Evolutionary conservation across 352 stramenopile species (phyloP).

Genomic region (Phytophthora pistaciae): DNA sequence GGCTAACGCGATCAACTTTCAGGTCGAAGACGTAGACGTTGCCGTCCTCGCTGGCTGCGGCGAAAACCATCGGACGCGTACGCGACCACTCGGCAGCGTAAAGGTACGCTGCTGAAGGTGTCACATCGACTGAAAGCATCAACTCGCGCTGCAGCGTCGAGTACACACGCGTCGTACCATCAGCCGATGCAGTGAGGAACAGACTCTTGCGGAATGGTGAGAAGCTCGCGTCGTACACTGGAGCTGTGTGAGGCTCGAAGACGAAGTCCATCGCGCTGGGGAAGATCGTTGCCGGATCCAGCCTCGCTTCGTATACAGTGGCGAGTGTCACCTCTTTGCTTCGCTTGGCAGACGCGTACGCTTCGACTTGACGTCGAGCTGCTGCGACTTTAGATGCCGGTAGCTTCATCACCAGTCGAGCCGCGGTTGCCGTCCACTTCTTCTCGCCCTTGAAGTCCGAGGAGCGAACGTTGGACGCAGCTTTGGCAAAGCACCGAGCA

Average conservation of each 20-base stretch:
- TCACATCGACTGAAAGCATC: constrained; percentile 72
- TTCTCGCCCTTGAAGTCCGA: constrained; percentile 80
- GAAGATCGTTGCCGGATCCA: constrained; percentile 68
- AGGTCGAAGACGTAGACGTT: constrained; percentile 85
- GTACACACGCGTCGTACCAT: constrained; percentile 86
- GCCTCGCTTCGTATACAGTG: constrained; percentile 79
- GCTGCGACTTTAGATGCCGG: constrained; percentile 50
- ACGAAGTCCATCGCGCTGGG: constrained; percentile 79
- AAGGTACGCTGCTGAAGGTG: constrained; percentile 72
- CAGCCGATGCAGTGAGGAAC: constrained; percentile 80
- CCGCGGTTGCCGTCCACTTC: constrained; percentile 82
- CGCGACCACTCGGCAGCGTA: constrained; percentile 82
- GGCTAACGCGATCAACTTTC: constrained; percentile 57
- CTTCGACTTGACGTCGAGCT: constrained; percentile 76
- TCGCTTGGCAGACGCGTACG: constrained; percentile 67
- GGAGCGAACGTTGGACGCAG: constrained; percentile 44
- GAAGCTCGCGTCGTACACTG: constrained; percentile 83
- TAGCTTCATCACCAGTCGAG: constrained; percentile 66
- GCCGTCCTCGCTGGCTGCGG: constrained; percentile 71
- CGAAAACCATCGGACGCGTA: constrained; percentile 82
- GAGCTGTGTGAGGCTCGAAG: constrained; percentile 76
- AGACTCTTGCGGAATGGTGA: constrained; percentile 88
- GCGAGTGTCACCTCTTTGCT: constrained; percentile 73
- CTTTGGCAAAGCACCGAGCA: constrained; percentile 71
- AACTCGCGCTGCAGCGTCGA: constrained; percentile 69